phyloP scores from a whole-genome alignment of 768 basidiomycete species.

The Sarcomyxa edulis region DNA sequence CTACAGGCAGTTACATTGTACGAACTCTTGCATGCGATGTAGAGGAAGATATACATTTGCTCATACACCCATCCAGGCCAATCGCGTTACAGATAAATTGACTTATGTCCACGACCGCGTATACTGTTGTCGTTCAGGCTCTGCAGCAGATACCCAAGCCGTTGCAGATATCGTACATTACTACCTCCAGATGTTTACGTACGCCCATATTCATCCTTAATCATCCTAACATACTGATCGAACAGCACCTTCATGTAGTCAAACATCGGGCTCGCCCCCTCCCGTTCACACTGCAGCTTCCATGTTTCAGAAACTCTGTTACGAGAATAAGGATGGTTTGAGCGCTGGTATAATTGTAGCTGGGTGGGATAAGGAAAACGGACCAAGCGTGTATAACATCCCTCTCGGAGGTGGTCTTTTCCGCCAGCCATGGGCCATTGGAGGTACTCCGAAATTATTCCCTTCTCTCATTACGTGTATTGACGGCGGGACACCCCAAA shows the following conservation, averaged over 20 bases:
- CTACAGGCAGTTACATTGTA: conserved; percentile 95
- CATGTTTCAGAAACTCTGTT: conserved; percentile 83
- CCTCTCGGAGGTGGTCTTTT: conserved; percentile 96
- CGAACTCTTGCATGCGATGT: too few relatives aligned
- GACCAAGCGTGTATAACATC: conserved; percentile 94
- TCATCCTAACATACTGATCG: not conserved
- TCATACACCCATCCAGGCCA: too few relatives aligned
- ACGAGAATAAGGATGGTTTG: conserved; percentile 86
- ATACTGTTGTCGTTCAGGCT: conserved; percentile 98
- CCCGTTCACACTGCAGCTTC: conserved; percentile 79
- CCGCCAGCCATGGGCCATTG: conserved; percentile 98
- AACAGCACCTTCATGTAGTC: conserved; percentile 25
- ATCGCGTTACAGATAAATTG: conserved; percentile 98
- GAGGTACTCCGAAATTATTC: conserved; percentile 44
- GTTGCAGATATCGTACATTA: conserved; percentile 89
- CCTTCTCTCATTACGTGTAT: conserved; percentile 2
- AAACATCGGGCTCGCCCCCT: conserved; percentile 60
- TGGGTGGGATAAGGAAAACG: conserved; percentile 91
- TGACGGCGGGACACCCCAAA: too few relatives aligned
- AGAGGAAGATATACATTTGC: too few relatives aligned
- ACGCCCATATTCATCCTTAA: conserved; percentile 18
- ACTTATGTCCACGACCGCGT: conserved; percentile 96
- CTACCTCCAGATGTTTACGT: conserved; percentile 73
- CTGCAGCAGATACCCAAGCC: conserved; percentile 96
- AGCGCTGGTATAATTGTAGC: conserved; percentile 96